These are phyloP conservation scores for Fusarium metavorans DNA, from an alignment of 2,329 filamentous ascomycete species.

Conservation along the genomic window DNA sequence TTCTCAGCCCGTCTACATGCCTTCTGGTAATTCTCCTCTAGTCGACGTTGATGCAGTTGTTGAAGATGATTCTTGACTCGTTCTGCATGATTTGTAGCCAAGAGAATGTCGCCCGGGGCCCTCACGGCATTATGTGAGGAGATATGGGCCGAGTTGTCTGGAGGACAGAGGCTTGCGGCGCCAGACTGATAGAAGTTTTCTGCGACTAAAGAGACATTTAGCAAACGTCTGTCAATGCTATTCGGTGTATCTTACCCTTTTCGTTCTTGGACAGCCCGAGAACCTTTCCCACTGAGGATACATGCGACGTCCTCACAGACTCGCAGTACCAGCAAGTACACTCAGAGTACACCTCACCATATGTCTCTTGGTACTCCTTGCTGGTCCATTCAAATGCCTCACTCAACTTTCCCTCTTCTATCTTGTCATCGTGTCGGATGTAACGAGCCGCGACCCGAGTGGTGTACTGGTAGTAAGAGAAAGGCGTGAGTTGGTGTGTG, in stretches of 20 bases:
- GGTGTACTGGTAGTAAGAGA: constrained; percentile 71
- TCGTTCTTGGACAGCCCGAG: constrained; percentile 61
- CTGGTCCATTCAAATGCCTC: constrained; percentile 79
- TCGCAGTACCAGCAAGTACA: constrained; percentile 91
- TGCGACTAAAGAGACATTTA: constrained; percentile 21
- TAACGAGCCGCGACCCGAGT: constrained; percentile 63
- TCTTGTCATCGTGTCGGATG: constrained; percentile 87
- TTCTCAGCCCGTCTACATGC: constrained; percentile 62
- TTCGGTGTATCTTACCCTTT: constrained; percentile 49
- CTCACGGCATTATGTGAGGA: constrained; percentile 77
- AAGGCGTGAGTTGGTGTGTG: constrained; percentile 79
- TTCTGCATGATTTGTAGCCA: constrained; percentile 9
- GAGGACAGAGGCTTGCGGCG: constrained; percentile 61
- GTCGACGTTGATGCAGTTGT: constrained; percentile 41
- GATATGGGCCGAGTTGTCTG: constrained; percentile 75
- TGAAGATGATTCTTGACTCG: constrained; percentile 26
- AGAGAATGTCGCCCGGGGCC: constrained; percentile 2
- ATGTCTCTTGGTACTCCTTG: constrained; percentile 75
- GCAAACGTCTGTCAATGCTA: background rate
- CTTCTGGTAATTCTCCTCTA: constrained; percentile 69
- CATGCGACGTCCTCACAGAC: constrained; percentile 57
- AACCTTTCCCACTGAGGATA: constrained; percentile 58
- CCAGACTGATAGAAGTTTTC: constrained; percentile 63
- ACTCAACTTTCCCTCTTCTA: constrained; percentile 74
- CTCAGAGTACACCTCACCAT: constrained; percentile 76